Conservation (phyloP, 768 basidiomycete species). For the Hemileccinum rubropunctum region DNA sequence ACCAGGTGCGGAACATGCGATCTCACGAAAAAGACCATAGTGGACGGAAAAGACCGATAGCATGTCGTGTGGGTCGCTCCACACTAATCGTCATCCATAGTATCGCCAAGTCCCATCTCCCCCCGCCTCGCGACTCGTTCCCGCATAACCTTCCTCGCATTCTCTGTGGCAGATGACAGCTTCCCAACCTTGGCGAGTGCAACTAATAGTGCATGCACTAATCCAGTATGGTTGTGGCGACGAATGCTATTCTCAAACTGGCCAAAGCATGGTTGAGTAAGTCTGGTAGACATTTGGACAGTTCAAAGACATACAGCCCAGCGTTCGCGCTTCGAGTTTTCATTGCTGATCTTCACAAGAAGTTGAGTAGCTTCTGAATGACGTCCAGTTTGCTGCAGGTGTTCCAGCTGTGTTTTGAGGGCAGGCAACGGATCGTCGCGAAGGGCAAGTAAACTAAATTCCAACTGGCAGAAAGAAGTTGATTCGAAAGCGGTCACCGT, state of each 20-base stretch:
- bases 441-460: conserved; percentile 89
- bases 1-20: conserved; percentile 2
- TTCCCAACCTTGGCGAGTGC: conserved; percentile 71
- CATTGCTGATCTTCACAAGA: conserved; percentile 55
- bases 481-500: neutral
- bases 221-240: conserved; percentile 82
- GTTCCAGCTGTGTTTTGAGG: conserved; percentile 58
- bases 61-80: conserved; percentile 3
- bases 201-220: conserved; percentile 70
- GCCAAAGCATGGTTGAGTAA: conserved; percentile 8
- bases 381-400: conserved; percentile 42
- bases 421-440: conserved; percentile 76
- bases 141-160: conserved; percentile 43
- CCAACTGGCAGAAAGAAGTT: conserved; percentile 50
- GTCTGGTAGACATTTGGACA: neutral
- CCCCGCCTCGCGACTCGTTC: conserved; percentile 41
- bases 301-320: conserved; percentile 66
- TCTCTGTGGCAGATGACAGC: conserved; percentile 49
- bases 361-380: conserved; percentile 49
- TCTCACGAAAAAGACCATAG: conserved; percentile 1
- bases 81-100: conserved; percentile 43
- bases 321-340: conserved; percentile 71
- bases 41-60: neutral
- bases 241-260: conserved; percentile 89
- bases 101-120: conserved; percentile 36